Evolutionary conservation across 2,329 filamentous ascomycete genomes (phyloP), one percentile per base, ranked within the genome.

Genomic region (Orbilia quercus): DNA sequence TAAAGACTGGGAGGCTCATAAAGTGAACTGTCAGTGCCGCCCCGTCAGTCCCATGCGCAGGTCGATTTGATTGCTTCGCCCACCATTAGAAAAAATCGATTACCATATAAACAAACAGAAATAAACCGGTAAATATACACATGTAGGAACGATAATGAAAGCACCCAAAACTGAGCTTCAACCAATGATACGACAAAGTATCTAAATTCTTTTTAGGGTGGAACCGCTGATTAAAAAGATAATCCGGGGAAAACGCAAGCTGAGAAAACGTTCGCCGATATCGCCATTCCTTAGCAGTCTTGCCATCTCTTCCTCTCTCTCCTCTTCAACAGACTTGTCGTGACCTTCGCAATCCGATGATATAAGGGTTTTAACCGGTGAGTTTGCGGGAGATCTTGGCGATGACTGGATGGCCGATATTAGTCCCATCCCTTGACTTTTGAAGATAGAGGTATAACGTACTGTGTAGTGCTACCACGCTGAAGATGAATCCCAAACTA

Each of bases 401-500:
- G 81, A 97, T 95, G 81, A 97, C 93, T 97, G 76, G 53, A 64
- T 45, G 77, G 76, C 14, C 14, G 12, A 3, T 40, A 14, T 64
- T 72, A 64, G 66, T 7, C 25, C 28, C 0, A 14, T 63, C 31
- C 66, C 44, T 66, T 38, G 16, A 45, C 11, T 14, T 20, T 28
- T 63, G 12, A 67, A 44, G 7, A 59, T 14, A 16, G 16, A 14
- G n/a, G 22, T 16, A 6, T n/a, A 55, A 85, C 91, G 78, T 88
- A 98, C 95, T 92, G 84, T 99, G 95, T 80, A 99, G 86, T 78
- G 92, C 93, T 80, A 99, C 95, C 80, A 99, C 95, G 80, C 91
- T 95, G 85, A 99, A 97, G 83, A 99, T 99, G 83, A 99, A 99
- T 75, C 96, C 95, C 79, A 99, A 88, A 80, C 92, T 96, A 78